Percentiles rank a stretch among this genome's conserved stretches.
phyloP scores from a whole-genome alignment of 345 rosid genomes.

The Eutrema japonicum region DNA sequence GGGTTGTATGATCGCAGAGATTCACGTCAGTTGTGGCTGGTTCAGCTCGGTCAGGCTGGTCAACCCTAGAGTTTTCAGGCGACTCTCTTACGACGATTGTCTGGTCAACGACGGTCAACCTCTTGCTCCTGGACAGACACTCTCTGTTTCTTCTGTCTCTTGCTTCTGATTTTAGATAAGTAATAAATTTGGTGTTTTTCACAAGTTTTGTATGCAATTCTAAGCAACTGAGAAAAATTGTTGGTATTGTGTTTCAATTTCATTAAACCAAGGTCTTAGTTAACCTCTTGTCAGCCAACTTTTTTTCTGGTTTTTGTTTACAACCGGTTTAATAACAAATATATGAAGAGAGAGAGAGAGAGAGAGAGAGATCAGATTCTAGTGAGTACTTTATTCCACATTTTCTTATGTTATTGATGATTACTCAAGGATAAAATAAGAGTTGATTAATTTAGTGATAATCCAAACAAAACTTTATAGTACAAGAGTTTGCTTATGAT shows the following conservation, averaged over 20 bases:
- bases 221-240: no score
- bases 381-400: neutral
- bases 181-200: neutral
- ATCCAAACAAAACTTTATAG: neutral
- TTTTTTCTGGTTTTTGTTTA: neutral
- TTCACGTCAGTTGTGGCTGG: conserved; percentile 77
- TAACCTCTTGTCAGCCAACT: conserved; percentile 5
- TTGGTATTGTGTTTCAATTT: neutral
- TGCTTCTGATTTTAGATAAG: conserved; percentile 45
- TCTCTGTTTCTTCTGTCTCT: conserved; percentile 61
- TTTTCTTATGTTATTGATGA: neutral
- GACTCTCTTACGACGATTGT: conserved; percentile 66
- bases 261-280: conserved; percentile 5
- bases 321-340: neutral
- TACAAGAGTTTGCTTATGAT: neutral
- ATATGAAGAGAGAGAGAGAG: neutral
- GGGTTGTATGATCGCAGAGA: conserved; percentile 60
- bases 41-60: conserved; percentile 65
- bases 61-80: conserved; percentile 62
- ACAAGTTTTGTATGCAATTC: neutral
- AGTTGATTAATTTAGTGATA: conserved; percentile 6
- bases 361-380: neutral
- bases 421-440: neutral
- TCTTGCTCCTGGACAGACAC: conserved; percentile 61
- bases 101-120: conserved; percentile 67